phyloP scores from a whole-genome alignment of 1,139 yeast genomes.

The Zhuliangozyma parablackwelliae region DNA sequence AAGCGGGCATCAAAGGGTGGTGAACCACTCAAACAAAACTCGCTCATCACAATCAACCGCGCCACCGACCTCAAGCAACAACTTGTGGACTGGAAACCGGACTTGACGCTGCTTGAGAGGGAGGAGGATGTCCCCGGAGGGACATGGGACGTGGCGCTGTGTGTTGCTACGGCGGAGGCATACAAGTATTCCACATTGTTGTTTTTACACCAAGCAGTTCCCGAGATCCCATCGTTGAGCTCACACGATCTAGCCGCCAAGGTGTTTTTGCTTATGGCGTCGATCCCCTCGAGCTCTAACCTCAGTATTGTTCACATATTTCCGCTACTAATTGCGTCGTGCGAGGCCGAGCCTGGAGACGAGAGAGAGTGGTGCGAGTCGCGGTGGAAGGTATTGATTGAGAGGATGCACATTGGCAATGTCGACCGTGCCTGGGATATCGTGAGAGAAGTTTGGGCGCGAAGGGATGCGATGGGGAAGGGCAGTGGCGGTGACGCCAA shows the following conservation, averaged over 20 bases:
- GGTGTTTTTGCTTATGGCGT: slow-evolving; percentile 54
- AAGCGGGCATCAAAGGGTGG: slow-evolving; percentile 14
- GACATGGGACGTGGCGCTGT: slow-evolving; percentile 53
- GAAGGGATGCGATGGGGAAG: slow-evolving; percentile 44
- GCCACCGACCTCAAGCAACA: slow-evolving; percentile 55
- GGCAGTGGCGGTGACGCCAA: slow-evolving; percentile 12
- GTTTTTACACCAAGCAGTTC: slow-evolving; percentile 65
- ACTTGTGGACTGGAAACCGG: slow-evolving; percentile 53
- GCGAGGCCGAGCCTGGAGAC: slow-evolving; percentile 56
- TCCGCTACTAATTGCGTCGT: slow-evolving; percentile 59
- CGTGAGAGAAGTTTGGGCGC: slow-evolving; percentile 65
- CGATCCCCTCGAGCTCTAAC: slow-evolving; percentile 58
- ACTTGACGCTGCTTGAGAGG: slow-evolving; percentile 21
- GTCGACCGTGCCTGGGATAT: slow-evolving; percentile 63
- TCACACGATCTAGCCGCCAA: slow-evolving; percentile 58
- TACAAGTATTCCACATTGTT: slow-evolving; percentile 55
- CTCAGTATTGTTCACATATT: slow-evolving; percentile 57
- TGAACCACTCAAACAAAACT: slow-evolving; percentile 20
- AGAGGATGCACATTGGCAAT: slow-evolving; percentile 60
- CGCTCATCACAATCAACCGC: slow-evolving; percentile 45
- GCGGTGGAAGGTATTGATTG: slow-evolving; percentile 54
- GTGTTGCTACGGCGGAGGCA: slow-evolving; percentile 67
- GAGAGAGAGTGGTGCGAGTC: slow-evolving; percentile 59
- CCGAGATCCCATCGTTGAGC: slow-evolving; percentile 55
- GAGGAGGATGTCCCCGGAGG: slow-evolving; percentile 8